Conservation (phyloP, 1,139 yeast genomes). For the Pichia sp. region DNA sequence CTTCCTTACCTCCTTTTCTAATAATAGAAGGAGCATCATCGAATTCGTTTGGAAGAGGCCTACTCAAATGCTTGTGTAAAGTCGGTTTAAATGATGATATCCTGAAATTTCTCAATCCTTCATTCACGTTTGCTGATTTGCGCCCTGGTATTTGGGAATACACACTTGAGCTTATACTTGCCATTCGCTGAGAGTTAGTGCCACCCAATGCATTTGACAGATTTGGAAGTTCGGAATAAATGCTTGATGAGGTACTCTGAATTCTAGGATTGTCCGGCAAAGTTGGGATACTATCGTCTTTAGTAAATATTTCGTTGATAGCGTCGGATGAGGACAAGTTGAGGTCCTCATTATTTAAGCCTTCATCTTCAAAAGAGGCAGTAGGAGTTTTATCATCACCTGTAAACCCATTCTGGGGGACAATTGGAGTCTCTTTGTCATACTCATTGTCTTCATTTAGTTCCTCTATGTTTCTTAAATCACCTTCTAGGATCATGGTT, state of each 20-base stretch:
- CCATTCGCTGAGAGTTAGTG: slow-evolving; percentile 6
- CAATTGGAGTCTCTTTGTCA: not conserved
- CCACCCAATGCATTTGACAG: not conserved
- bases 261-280: slow-evolving; percentile 3
- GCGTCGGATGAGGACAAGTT: slow-evolving; percentile 10
- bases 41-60: slow-evolving; percentile 6
- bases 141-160: slow-evolving; percentile 17
- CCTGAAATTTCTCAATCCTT: slow-evolving; percentile 14
- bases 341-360: slow-evolving; percentile 8
- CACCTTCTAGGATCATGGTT: slow-evolving; percentile 1
- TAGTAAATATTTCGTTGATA: slow-evolving; percentile 7
- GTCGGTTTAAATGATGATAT: slow-evolving; percentile 14
- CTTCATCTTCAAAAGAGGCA: not conserved
- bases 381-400: slow-evolving; percentile 11
- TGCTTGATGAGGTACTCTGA: slow-evolving; percentile 17
- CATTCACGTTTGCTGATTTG: slow-evolving; percentile 2
- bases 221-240: slow-evolving; percentile 17
- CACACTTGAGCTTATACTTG: slow-evolving; percentile 18
- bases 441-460: not conserved
- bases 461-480: not conserved
- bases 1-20: not conserved
- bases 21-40: not conserved
- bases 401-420: not conserved
- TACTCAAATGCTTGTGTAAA: slow-evolving; percentile 13
- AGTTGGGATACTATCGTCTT: not conserved